These are phyloP conservation scores for Cryphonectria naterciae DNA, from an alignment of 2,329 filamentous ascomycete species.

Conservation along the genomic window DNA sequence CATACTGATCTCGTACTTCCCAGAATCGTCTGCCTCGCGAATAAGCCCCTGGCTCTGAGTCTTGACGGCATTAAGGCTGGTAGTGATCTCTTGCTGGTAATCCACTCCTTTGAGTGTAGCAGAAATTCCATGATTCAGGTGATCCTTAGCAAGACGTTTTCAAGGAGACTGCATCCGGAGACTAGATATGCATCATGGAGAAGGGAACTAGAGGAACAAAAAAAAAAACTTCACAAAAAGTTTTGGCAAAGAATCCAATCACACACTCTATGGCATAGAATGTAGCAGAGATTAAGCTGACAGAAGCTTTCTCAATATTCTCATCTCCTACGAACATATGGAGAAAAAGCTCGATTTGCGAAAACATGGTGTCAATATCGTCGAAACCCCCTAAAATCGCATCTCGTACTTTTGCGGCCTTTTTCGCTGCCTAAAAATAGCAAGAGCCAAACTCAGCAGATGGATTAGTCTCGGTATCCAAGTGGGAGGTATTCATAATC, in stretches of 20 bases:
- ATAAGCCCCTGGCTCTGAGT: background rate
- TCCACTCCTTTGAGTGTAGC: background rate
- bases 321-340: conserved; percentile 1
- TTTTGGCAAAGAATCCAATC: conserved; percentile 11
- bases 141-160: too few relatives aligned
- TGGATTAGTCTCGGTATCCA: too few relatives aligned
- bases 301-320: conserved; percentile 14
- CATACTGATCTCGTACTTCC: too few relatives aligned
- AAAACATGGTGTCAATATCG: conserved; percentile 6
- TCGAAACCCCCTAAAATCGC: background rate
- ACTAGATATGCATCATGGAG: too few relatives aligned
- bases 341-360: conserved; percentile 5
- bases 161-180: too few relatives aligned
- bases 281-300: background rate
- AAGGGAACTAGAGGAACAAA: too few relatives aligned
- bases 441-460: too few relatives aligned
- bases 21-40: too few relatives aligned
- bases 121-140: too few relatives aligned
- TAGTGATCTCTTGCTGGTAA: background rate
- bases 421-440: background rate
- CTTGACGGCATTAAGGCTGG: background rate
- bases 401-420: conserved; percentile 5
- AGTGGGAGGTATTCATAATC: too few relatives aligned
- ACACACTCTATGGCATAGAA: conserved; percentile 10
- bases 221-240: background rate